Percentiles rank a stretch among this genome's conserved stretches.
Evolutionary conservation across 2,329 filamentous ascomycete genomes (phyloP).

Genomic region (Ceratocystis papillata): DNA sequence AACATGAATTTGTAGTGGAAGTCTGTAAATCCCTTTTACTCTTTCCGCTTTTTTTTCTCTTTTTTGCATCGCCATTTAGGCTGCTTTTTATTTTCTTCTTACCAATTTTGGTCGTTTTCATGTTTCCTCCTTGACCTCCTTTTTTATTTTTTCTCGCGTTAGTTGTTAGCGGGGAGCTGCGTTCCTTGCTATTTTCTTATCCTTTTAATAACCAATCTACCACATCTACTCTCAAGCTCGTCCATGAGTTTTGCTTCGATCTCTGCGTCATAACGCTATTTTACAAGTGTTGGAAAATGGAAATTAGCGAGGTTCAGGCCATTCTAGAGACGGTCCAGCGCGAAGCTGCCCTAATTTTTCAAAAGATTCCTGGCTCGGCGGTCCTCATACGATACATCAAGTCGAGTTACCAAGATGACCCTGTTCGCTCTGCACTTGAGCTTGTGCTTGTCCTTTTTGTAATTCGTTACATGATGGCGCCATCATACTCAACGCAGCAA

Average conservation of each 20-base stretch:
- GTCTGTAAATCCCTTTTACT: neutral
- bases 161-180: neutral
- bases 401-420: slow-evolving; percentile 95
- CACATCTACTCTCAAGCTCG: neutral
- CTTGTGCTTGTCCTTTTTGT: slow-evolving; percentile 91
- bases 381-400: slow-evolving; percentile 92
- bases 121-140: slow-evolving; percentile 10
- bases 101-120: slow-evolving; percentile 4
- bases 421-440: slow-evolving; percentile 85
- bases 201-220: neutral
- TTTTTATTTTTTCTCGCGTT: slow-evolving; percentile 11
- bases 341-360: slow-evolving; percentile 55
- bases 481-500: slow-evolving; percentile 84
- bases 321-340: slow-evolving; percentile 44
- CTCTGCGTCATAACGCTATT: neutral
- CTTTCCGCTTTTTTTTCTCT: neutral
- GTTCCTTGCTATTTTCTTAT: neutral
- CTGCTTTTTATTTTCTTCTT: neutral
- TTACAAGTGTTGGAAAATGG: slow-evolving; percentile 39
- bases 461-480: slow-evolving; percentile 80
- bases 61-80: neutral
- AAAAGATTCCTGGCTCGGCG: slow-evolving; percentile 84
- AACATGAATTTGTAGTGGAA: too few species aligned
- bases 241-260: neutral
- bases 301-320: slow-evolving; percentile 50